Evolutionary conservation across 1,139 yeast species (phyloP), one percentile per base, ranked within the genome.

Genomic region (Ashbya aceris): DNA sequence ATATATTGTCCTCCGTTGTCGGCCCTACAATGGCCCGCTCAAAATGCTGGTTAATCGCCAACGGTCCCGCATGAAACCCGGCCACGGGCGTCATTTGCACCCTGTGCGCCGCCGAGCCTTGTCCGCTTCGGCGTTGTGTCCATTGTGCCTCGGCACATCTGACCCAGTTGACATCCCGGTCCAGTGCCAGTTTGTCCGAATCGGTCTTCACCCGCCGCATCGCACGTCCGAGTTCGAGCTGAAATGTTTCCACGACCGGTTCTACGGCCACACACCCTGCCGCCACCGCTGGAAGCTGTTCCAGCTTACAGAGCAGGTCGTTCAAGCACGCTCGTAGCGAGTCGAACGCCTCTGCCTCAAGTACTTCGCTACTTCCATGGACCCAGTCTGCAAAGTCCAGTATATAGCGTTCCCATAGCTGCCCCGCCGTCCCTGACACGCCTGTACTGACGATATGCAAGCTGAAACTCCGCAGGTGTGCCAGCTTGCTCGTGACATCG

Each of bases 331-430:
- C 53, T 38, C 63, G 45, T 28, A 57, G 54, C 41, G 56, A 60
- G 38, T 60, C 57, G 42, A 52, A 60, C 2, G 59, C 56, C 26
- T 55, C 55, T 8, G 47, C 36, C 40, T 58, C 60, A 9, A 43
- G 34, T 14, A 46, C 20, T 3, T 37, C 41, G 13, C 38, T 37
- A 26, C 37, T 30, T 7, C 46, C 38, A 39, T 55, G 59, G 38
- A 51, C 46, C 33, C 60, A 52, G 34, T 60, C 63, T n/a, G 56
- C 50, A 40, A 60, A 59, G 43, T 61, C 61, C 27, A 61, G 39
- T 6, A 54, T 52, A 44, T 53, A 61, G 29, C 52, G 49, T 40
- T 60, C 63, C 10, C 39, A 30, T 14, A 58, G 44, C 39, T 57
- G 50, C 8, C 46, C 45, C 8, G 47, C 52, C 20, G 27, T 4